Evolutionary conservation across 148 eudicot genomes (phyloP).

Genomic region (Camellia japonica): DNA sequence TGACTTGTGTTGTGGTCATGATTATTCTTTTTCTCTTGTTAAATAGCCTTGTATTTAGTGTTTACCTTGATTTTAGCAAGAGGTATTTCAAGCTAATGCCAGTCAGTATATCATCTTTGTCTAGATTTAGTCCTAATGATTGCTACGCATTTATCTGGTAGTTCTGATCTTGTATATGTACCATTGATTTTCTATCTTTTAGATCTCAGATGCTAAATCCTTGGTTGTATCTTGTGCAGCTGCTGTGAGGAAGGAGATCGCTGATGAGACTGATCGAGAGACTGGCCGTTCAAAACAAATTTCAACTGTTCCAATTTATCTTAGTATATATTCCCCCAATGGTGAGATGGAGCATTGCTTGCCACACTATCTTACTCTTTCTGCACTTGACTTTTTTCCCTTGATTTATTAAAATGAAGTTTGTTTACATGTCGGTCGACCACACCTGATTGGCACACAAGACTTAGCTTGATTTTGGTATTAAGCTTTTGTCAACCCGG

Average conservation of each 20-base stretch:
- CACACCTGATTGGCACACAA: too few species aligned
- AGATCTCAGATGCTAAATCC: constrained; percentile 14
- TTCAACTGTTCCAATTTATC: constrained; percentile 95
- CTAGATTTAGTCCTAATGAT: background rate
- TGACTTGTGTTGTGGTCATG: background rate
- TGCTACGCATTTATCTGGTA: background rate
- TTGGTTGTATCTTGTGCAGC: constrained; percentile 43
- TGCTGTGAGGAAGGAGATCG: constrained; percentile 95
- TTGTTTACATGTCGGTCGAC: too few species aligned
- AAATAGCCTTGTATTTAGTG: background rate
- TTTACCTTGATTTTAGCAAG: background rate
- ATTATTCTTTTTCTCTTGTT: background rate
- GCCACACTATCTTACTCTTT: background rate
- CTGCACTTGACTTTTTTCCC: background rate
- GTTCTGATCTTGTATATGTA: background rate
- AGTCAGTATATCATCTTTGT: background rate
- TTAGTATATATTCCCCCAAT: constrained; percentile 85
- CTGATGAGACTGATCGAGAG: constrained; percentile 98
- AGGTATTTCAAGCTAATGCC: background rate
- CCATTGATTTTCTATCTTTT: background rate
- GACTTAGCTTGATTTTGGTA: too few species aligned
- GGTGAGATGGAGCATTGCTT: constrained; percentile 45
- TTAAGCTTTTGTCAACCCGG: too few species aligned
- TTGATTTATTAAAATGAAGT: background rate
- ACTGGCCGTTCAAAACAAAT: constrained; percentile 81